Percentiles rank a stretch among this genome's conserved stretches.
Conservation (phyloP, 2,329 filamentous ascomycete genomes). For the Fusarium proliferatum region DNA sequence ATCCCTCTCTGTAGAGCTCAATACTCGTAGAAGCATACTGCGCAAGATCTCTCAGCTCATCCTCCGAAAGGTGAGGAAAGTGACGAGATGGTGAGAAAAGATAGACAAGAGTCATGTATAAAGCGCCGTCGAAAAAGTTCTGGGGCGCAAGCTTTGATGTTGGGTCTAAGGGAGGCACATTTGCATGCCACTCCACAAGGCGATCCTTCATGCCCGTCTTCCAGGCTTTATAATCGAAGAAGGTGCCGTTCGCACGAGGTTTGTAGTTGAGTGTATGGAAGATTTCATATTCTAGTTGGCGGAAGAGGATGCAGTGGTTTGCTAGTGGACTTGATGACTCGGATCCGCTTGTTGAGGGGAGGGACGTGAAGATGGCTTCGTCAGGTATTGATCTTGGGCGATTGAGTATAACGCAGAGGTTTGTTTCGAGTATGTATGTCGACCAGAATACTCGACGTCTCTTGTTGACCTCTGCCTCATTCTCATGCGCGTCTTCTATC, state of each 20-base stretch:
- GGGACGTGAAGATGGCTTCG: slow-evolving; percentile 24
- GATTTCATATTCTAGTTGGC: slow-evolving; percentile 43
- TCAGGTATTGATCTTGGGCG: slow-evolving; percentile 32
- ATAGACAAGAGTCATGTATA: slow-evolving; percentile 29
- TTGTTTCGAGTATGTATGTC: slow-evolving; percentile 30
- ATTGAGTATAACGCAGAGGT: slow-evolving; percentile 22
- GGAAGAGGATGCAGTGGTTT: slow-evolving; percentile 37
- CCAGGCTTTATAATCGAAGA: slow-evolving; percentile 32
- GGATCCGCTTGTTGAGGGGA: neutral
- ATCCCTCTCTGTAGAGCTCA: slow-evolving; percentile 31
- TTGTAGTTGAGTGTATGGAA: slow-evolving; percentile 35
- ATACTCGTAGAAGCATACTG: slow-evolving; percentile 32
- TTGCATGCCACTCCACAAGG: slow-evolving; percentile 32
- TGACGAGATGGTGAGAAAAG: slow-evolving; percentile 37
- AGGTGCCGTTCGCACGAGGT: slow-evolving; percentile 9
- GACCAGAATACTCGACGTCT: slow-evolving; percentile 28
- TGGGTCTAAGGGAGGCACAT: slow-evolving; percentile 8
- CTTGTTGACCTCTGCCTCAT: neutral
- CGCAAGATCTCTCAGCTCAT: slow-evolving; percentile 29
- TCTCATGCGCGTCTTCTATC: fast-evolving
- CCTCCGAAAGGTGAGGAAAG: slow-evolving; percentile 20
- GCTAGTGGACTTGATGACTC: slow-evolving; percentile 21
- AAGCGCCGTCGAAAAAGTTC: slow-evolving; percentile 37
- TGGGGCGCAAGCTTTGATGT: slow-evolving; percentile 37
- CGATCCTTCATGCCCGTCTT: slow-evolving; percentile 29